Percentiles rank a stretch among this genome's conserved stretches.
These are phyloP conservation scores for Paxillus rubicundulus DNA, from an alignment of 768 basidiomycete species.

Conservation along the genomic window DNA sequence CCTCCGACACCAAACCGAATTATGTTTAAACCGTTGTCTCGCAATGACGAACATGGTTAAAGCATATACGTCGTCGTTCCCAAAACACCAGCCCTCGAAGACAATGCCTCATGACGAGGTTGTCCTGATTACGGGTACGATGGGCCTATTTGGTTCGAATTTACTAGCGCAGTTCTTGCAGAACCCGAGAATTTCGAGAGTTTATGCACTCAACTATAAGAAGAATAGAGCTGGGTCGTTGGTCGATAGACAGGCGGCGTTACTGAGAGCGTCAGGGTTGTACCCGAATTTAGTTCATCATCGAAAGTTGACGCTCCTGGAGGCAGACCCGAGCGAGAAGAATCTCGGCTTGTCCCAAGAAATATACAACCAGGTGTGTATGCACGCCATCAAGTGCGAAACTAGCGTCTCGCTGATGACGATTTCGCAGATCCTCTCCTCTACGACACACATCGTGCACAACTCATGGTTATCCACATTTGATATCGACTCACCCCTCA, in stretches of 20 bases:
- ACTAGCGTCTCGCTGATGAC: not conserved
- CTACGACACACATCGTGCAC: constrained; percentile 39
- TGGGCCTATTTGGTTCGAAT: constrained; percentile 32
- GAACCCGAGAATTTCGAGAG: constrained; percentile 8
- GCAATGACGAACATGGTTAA: constrained; percentile 12
- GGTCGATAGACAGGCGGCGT: constrained; percentile 24
- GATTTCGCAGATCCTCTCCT: constrained; percentile 14
- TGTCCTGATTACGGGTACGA: constrained; percentile 36
- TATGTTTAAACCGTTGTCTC: constrained; percentile 11
- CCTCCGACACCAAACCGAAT: constrained; percentile 16
- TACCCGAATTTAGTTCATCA: constrained; percentile 25
- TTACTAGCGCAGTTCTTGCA: constrained; percentile 24
- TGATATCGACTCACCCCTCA: constrained; percentile 4
- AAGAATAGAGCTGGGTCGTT: constrained; percentile 15
- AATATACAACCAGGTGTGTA: constrained; percentile 26
- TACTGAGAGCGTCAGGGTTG: constrained; percentile 32
- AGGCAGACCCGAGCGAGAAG: constrained; percentile 22
- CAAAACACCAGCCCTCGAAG: constrained; percentile 4
- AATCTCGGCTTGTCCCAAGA: constrained; percentile 28
- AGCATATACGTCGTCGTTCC: constrained; percentile 5
- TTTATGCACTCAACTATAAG: constrained; percentile 32
- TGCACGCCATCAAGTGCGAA: not conserved
- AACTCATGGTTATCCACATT: constrained; percentile 22
- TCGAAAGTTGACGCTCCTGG: constrained; percentile 33
- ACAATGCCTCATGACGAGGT: constrained; percentile 1